These are phyloP conservation scores for Lactifluus hygrophoroides DNA, from an alignment of 768 basidiomycete genomes.

Conservation along the genomic window DNA sequence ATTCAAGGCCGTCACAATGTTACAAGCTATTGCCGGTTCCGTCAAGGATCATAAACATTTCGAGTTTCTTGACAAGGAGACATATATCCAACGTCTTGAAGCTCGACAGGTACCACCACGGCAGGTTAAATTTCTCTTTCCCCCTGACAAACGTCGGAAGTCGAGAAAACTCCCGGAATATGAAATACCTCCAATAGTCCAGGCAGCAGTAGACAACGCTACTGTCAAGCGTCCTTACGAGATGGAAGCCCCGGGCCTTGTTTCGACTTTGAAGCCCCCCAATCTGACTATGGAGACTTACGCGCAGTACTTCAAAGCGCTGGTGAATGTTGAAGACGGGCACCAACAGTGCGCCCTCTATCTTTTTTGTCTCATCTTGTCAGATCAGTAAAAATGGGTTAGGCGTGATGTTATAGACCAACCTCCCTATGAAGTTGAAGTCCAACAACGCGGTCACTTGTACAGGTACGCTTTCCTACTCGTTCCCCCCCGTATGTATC, in stretches of 20 bases:
- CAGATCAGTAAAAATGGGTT: slow-evolving; percentile 29
- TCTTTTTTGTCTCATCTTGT: neutral
- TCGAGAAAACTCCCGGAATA: slow-evolving; percentile 2
- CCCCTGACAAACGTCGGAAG: neutral
- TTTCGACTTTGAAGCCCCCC: neutral
- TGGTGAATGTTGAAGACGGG: slow-evolving; percentile 24
- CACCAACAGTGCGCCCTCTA: slow-evolving; percentile 42
- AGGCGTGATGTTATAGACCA: slow-evolving; percentile 4
- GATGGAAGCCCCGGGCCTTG: neutral
- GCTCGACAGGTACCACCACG: neutral
- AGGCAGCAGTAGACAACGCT: neutral
- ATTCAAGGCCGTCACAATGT: neutral
- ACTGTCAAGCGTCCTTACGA: neutral
- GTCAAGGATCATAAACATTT: slow-evolving; percentile 1
- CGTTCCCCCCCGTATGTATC: neutral
- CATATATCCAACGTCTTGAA: neutral
- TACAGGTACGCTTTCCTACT: neutral
- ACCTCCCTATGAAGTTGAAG: neutral
- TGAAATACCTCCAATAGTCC: slow-evolving; percentile 2
- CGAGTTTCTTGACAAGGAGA: neutral
- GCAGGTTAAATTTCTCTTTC: neutral
- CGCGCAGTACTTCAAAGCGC: slow-evolving; percentile 1
- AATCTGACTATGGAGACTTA: slow-evolving; percentile 3
- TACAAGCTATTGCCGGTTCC: slow-evolving; percentile 9
- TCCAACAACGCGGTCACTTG: neutral